Percentiles rank a stretch among this genome's conserved stretches.
Evolutionary conservation across 169 alveolate species (phyloP).

Genomic region (Plasmodium reichenowi): DNA sequence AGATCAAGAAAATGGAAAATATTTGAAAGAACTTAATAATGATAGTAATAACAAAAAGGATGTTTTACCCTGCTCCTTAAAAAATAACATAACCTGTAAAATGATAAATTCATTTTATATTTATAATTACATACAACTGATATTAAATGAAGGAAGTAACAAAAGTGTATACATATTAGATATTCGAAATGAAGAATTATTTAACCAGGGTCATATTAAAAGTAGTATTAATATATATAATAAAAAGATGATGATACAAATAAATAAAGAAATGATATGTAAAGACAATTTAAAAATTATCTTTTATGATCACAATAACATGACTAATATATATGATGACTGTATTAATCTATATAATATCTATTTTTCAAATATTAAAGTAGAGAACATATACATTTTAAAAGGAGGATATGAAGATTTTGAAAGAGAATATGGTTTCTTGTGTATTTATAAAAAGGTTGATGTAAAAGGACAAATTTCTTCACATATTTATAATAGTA

Average conservation of each 20-base stretch:
- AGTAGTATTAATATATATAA: slow-evolving; percentile 30
- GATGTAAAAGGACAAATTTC: background rate
- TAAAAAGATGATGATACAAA: background rate
- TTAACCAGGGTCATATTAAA: slow-evolving; percentile 13
- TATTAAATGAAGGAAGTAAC: slow-evolving; percentile 38
- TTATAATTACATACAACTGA: slow-evolving; percentile 62
- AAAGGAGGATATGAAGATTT: slow-evolving; percentile 60
- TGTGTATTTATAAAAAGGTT: slow-evolving; percentile 6
- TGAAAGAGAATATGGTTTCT: slow-evolving; percentile 48
- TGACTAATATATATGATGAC: background rate
- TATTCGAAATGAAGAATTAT: slow-evolving; percentile 8
- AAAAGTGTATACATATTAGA: slow-evolving; percentile 41
- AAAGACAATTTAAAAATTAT: slow-evolving; percentile 22
- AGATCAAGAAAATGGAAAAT: too few relatives aligned
- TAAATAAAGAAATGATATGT: slow-evolving; percentile 31
- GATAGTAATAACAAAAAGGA: background rate
- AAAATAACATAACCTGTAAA: slow-evolving; percentile 8
- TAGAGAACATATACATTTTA: slow-evolving; percentile 38
- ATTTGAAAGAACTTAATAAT: too few relatives aligned
- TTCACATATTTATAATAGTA: background rate
- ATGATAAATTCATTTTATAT: slow-evolving; percentile 26
- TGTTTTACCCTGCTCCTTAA: background rate
- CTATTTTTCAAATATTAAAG: slow-evolving; percentile 36
- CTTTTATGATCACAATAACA: slow-evolving; percentile 25
- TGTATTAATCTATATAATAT: background rate